Base-by-base conservation (phyloP, 139 green algal genomes). In the Tetradesmus obliquus region DNA sequence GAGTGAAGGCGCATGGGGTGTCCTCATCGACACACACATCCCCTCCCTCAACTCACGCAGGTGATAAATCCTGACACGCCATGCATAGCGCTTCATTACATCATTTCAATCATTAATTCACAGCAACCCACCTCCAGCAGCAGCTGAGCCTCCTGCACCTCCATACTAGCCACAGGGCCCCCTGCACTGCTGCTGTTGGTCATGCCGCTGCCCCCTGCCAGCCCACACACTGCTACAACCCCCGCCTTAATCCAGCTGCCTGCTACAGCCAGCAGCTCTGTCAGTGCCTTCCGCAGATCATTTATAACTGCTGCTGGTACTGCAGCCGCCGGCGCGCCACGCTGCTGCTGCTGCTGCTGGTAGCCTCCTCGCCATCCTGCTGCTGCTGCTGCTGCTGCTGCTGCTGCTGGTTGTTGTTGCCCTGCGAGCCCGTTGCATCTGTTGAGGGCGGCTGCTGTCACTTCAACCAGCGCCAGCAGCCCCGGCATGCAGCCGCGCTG, bases 401-500 rank as follows among this genome's bases (percentile, higher is more conserved):
- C 51, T 74, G 69, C 51, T 32, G 86, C 51, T 69, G 51, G 4
- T 60, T 32, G 3, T 32, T 74, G 22, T 32, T 0, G 74, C 72
- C 58, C 72, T 66, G 53, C 74, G 3, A 84, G 71, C 10, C 76
- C 13, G 15, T 60, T 87, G 55, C 24, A 79, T 24, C 12, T 69
- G 24, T 53, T 13, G 62, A 81, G 88, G 13, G 24, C 24, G 3
- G 84, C 54, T 5, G 57, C 55, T 24, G 55, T 51, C 13, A 91
- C 8, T 7, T 91, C 88, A 51, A 9, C 22, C n/a, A 91, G 32
- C 3, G 12, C 5, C 3, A 91, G 72, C 15, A 91, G 13, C 17
- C 19, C 22, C 20, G 55, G 76, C 76, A 91, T 91, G 88, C 79
- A 60, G 55, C 74, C 12, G 3, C 88, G 76, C 88, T 91, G 88